Conservation (phyloP, 352 stramenopile genomes). For the Pythium rishiriense region DNA sequence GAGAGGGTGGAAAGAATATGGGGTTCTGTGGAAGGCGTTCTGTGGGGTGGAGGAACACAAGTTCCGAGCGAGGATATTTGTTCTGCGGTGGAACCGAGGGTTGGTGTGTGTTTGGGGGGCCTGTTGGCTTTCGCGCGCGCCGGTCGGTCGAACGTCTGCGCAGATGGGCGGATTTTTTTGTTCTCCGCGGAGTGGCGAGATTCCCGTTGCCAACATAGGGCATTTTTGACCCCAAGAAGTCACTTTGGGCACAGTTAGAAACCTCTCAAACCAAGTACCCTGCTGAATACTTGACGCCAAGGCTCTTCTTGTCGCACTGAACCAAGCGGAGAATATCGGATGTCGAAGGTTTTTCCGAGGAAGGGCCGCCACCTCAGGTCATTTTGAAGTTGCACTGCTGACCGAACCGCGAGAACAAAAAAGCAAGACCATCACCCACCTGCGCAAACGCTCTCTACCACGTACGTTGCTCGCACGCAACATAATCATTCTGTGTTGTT, state of each 20-base stretch:
- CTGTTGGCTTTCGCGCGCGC: background rate
- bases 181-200: constrained; percentile 25
- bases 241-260: constrained; percentile 14
- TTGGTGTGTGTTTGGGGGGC: constrained; percentile 14
- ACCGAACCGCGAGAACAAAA: constrained; percentile 30
- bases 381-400: constrained; percentile 30
- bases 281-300: constrained; percentile 5
- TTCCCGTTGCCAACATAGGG: constrained; percentile 14
- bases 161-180: constrained; percentile 11
- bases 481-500: constrained; percentile 8
- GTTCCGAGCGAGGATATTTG: constrained; percentile 8
- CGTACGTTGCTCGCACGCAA: constrained; percentile 19
- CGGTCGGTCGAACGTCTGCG: background rate
- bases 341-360: constrained; percentile 15
- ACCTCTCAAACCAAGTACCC: constrained; percentile 20
- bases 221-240: constrained; percentile 13
- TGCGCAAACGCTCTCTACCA: constrained; percentile 16
- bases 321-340: constrained; percentile 2
- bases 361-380: constrained; percentile 19
- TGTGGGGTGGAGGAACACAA: constrained; percentile 7
- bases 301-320: background rate
- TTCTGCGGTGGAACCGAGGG: constrained; percentile 8
- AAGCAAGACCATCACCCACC: constrained; percentile 21
- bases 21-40: constrained; percentile 8
- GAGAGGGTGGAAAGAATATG: background rate